Evolutionary conservation across 2,329 filamentous ascomycete species (phyloP), one percentile per base, ranked within the genome.

Genomic region (Fusarium protoensiforme): DNA sequence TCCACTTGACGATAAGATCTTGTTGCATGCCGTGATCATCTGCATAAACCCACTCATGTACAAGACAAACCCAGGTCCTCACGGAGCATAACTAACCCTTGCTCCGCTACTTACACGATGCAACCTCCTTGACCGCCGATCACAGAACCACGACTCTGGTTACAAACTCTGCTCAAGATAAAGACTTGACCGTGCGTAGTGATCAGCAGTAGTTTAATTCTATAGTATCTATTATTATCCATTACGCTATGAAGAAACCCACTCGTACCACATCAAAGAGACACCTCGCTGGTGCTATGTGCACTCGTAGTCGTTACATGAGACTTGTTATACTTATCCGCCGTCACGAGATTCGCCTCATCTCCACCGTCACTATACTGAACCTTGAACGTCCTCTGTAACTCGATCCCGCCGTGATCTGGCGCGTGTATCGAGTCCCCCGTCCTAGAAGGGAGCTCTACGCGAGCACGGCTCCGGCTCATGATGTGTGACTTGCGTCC

Each of bases 361-460:
- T 78, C 76, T 24, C 72, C 41, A 8, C 41, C 74, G 2, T 77
- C 75, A 38, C 75, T 75, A 13, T 78, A 78, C 27, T 75, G 70
- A 5, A 77, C 75, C 0, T 74, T 62, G n/a, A 73, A 77, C 1
- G 75, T 77, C 4, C 75, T 65, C 20, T 77, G 75, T 64, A 77
- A 29, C 10, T 78, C 74, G 11, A 77, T 77, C 0, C 75, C 75
- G n/a, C 75, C 75, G 22, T 77, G 75, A 0, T 69, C 58, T n/a
- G 70, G 74, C 1, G 51, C 41, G 7, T 62, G 43, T n/a, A 73
- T 66, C 0, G 75, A 77, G 10, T 71, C 71, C 0, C 65, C 70
- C 0, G 65, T 48, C 18, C 74, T 64, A 31, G 75, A 77, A 0
- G 75, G 68, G 1, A 77, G 56, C n/a, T 77, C 75, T 0, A 75